phyloP scores from a whole-genome alignment of 306 rosid genomes.

The Canavalia ensiformis region DNA sequence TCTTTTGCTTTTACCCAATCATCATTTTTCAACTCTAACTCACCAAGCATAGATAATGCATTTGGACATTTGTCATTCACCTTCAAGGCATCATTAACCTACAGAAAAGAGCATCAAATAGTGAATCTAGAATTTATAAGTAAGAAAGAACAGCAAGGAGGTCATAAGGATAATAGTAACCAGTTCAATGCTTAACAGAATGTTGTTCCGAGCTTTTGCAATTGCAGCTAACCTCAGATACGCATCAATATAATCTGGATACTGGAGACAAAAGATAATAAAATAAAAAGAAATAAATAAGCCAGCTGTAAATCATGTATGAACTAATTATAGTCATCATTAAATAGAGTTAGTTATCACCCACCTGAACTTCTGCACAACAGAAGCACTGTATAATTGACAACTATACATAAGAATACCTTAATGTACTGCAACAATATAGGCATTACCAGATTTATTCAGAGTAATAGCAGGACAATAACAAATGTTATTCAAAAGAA shows the following conservation, averaged over 20 bases:
- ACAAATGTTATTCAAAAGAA: slow-evolving; percentile 37
- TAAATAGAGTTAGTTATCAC: slow-evolving; percentile 15
- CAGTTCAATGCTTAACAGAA: slow-evolving; percentile 94
- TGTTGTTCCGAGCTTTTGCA: slow-evolving; percentile 91
- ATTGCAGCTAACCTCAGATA: slow-evolving; percentile 93
- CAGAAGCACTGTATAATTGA: slow-evolving; percentile 36
- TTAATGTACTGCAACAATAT: slow-evolving; percentile 15
- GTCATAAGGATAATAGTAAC: slow-evolving; percentile 55
- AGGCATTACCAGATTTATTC: slow-evolving; percentile 38
- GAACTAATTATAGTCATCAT: slow-evolving; percentile 17
- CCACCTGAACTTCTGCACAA: slow-evolving; percentile 20
- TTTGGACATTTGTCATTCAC: slow-evolving; percentile 91
- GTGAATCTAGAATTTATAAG: slow-evolving; percentile 27
- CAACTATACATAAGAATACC: not conserved
- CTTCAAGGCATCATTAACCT: slow-evolving; percentile 97
- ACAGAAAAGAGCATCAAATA: slow-evolving; percentile 43
- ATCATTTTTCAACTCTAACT: slow-evolving; percentile 94
- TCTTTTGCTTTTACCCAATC: slow-evolving; percentile 99
- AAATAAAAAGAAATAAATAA: slow-evolving; percentile 19
- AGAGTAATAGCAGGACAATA: slow-evolving; percentile 8
- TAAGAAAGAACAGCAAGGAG: slow-evolving; percentile 28
- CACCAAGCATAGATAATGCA: slow-evolving; percentile 97
- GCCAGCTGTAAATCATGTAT: slow-evolving; percentile 28
- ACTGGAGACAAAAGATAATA: slow-evolving; percentile 60
- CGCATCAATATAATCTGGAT: slow-evolving; percentile 92